These are phyloP conservation scores for Geotrichum cucujoidarum DNA, from an alignment of 1,139 yeast genomes.

Conservation along the genomic window DNA sequence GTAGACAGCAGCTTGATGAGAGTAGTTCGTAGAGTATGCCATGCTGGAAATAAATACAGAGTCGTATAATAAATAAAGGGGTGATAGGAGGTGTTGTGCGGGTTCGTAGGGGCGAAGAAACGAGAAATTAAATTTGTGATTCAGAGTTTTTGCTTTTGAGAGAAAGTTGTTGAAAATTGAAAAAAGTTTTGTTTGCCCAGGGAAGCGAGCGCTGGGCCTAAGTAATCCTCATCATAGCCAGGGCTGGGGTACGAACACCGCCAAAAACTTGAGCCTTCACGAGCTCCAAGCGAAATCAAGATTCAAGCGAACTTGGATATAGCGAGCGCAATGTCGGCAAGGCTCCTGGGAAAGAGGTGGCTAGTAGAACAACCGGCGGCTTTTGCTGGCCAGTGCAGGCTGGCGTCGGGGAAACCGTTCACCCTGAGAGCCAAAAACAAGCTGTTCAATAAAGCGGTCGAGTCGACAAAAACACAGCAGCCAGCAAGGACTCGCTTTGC, in stretches of 20 bases:
- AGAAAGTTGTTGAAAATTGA: background rate
- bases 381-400: background rate
- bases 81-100: background rate
- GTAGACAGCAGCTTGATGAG: conserved; percentile 3
- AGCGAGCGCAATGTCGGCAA: background rate
- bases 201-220: background rate
- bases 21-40: conserved; percentile 7
- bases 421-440: conserved; percentile 12
- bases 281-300: too few relatives aligned
- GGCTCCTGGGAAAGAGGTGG: background rate
- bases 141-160: background rate
- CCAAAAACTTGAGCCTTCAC: background rate
- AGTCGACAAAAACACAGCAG: conserved; percentile 39
- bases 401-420: conserved; percentile 6
- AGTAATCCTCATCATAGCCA: background rate
- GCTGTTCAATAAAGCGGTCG: conserved; percentile 1
- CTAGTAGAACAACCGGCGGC: background rate
- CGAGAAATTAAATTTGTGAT: background rate
- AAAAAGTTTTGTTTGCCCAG: background rate
- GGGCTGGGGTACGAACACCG: background rate
- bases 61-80: background rate
- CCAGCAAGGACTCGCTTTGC: conserved; percentile 93
- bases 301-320: background rate
- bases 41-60: conserved; percentile 1
- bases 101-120: background rate